A percentile compares a stretch with the other conserved stretches of the same genome.
Conservation (phyloP, 371 early-diverging fungal genomes). For the Synchytrium microbalum region DNA sequence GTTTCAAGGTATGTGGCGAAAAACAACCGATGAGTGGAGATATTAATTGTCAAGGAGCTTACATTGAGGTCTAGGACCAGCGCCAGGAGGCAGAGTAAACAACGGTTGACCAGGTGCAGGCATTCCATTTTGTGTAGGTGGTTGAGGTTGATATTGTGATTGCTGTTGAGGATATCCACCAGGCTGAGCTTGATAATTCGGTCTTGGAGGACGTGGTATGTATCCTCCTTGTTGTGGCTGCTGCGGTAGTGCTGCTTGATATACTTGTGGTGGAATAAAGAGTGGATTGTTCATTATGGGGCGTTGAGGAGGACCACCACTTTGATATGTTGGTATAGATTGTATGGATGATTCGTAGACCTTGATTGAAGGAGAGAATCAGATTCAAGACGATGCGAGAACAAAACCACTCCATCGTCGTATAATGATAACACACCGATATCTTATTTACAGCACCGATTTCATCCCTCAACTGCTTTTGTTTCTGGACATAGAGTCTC, state of each 20-base stretch:
- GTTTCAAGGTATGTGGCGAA: neutral
- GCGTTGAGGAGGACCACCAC: neutral
- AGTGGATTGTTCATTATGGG: neutral
- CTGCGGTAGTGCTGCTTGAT: neutral
- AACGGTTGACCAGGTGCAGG: neutral
- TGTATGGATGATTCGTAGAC: neutral
- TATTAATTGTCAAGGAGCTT: neutral
- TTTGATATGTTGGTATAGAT: neutral
- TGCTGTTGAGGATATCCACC: too few relatives aligned
- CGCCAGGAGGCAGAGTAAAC: neutral
- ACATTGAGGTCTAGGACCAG: neutral
- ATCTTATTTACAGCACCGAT: too few relatives aligned
- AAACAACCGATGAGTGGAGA: neutral
- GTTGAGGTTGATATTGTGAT: too few relatives aligned
- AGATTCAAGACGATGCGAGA: too few relatives aligned
- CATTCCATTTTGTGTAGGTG: too few relatives aligned
- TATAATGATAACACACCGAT: too few relatives aligned
- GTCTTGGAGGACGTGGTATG: neutral
- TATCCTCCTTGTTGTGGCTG: neutral
- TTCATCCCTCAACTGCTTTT: constrained; percentile 73
- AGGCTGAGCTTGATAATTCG: too few relatives aligned
- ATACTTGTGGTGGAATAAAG: neutral
- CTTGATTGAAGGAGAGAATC: neutral
- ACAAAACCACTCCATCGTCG: too few relatives aligned
- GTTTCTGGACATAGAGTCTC: constrained; percentile 84